Percentiles rank a stretch among this genome's conserved stretches.
Evolutionary conservation across 78 protist species (phyloP).

Genomic region (Dictyostelium brefeldianum): DNA sequence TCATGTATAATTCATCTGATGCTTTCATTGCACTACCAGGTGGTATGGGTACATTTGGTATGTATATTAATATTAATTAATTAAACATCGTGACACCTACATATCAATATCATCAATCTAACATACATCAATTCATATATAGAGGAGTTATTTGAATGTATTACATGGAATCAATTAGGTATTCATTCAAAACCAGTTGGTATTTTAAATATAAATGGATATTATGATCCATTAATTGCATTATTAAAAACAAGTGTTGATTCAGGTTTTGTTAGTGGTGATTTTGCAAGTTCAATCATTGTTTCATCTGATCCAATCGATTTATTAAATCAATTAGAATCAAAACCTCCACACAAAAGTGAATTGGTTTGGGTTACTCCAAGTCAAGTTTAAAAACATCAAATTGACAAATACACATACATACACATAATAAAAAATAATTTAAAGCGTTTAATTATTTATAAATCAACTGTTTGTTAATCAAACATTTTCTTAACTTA

Average conservation of each 20-base stretch:
- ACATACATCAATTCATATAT: not conserved
- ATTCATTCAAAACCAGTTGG: conserved; percentile 88
- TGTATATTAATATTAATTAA: not conserved
- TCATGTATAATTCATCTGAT: conserved; percentile 65
- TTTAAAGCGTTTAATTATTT: no score
- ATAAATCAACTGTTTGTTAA: no score
- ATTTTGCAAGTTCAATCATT: conserved; percentile 16
- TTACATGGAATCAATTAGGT: conserved; percentile 85
- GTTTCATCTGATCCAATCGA: conserved; percentile 53
- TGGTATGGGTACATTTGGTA: conserved; percentile 85
- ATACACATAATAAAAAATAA: not conserved
- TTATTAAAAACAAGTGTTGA: conserved; percentile 33
- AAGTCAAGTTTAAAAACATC: conserved; percentile 28
- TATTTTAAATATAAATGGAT: conserved; percentile 79
- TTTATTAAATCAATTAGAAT: conserved; percentile 37
- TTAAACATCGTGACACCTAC: no score
- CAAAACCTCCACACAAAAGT: not conserved
- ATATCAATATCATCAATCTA: no score
- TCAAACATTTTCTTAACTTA: no score
- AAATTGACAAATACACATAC: no score
- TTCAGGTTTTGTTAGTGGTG: conserved; percentile 60
- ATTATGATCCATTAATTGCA: conserved; percentile 54
- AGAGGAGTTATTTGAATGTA: conserved; percentile 74
- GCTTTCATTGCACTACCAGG: conserved; percentile 87
- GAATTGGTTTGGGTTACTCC: conserved; percentile 47